A percentile compares a stretch with the other conserved stretches of the same genome.
phyloP scores from a whole-genome alignment of 768 basidiomycete genomes.

The Lepiota venenata region DNA sequence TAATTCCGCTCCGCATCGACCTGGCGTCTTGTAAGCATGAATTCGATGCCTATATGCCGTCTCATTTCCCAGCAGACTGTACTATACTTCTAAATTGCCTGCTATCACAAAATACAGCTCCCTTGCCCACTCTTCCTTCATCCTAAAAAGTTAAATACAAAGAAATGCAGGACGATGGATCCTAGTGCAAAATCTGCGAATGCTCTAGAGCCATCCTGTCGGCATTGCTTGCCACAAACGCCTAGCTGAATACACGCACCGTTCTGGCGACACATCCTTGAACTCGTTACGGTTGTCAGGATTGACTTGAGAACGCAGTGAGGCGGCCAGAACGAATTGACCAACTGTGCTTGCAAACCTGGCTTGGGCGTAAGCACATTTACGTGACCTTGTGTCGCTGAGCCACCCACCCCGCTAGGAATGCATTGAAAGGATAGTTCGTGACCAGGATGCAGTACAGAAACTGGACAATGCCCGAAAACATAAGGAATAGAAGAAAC shows the following conservation, averaged over 20 bases:
- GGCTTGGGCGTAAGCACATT: background rate
- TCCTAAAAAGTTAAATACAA: constrained; percentile 98
- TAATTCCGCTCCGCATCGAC: constrained; percentile 9
- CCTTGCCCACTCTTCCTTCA: constrained; percentile 31
- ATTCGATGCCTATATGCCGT: background rate
- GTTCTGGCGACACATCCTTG: constrained; percentile 89
- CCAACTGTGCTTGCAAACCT: constrained; percentile 94
- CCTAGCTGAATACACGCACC: constrained; percentile 45
- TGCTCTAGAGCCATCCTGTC: constrained; percentile 53
- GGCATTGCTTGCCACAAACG: background rate
- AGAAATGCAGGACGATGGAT: constrained; percentile 96
- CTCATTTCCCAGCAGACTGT: constrained; percentile 1
- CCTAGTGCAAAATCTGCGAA: constrained; percentile 96
- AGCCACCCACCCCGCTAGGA: constrained; percentile 84
- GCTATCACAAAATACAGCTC: constrained; percentile 11
- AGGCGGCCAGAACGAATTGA: constrained; percentile 94
- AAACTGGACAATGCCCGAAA: constrained; percentile 90
- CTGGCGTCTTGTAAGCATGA: background rate
- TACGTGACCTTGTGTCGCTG: background rate
- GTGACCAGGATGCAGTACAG: constrained; percentile 88
- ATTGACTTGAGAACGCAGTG: constrained; percentile 89
- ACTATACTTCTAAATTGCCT: background rate
- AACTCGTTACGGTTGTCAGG: constrained; percentile 80
- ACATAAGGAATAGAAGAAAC: constrained; percentile 89
- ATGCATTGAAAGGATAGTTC: constrained; percentile 96